Evolutionary conservation across 2,329 filamentous ascomycete species (phyloP).

Genomic region (Sphaceloma murrayae): DNA sequence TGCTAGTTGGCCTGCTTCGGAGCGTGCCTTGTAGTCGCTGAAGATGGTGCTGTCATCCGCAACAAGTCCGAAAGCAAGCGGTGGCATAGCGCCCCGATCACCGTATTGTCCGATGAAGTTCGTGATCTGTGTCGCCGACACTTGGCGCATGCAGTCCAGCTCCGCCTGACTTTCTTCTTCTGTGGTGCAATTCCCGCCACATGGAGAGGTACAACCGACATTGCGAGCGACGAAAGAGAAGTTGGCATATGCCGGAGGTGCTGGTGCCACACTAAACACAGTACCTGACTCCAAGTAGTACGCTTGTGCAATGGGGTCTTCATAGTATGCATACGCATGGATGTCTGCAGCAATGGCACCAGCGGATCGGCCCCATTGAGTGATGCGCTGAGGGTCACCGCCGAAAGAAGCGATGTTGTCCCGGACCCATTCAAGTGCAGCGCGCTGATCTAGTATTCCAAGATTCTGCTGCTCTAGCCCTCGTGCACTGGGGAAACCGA

Average conservation of each 20-base stretch:
- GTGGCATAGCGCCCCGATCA: slow-evolving; percentile 24
- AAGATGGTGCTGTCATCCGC: slow-evolving; percentile 24
- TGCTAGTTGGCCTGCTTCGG: slow-evolving; percentile 2
- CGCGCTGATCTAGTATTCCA: slow-evolving; percentile 46
- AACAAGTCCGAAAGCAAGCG: slow-evolving; percentile 18
- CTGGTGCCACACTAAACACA: slow-evolving; percentile 27
- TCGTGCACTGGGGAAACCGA: slow-evolving; percentile 34
- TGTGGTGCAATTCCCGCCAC: slow-evolving; percentile 4
- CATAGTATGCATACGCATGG: slow-evolving; percentile 19
- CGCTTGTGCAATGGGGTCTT: slow-evolving; percentile 29
- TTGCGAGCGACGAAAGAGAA: slow-evolving; percentile 32
- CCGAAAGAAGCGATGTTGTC: slow-evolving; percentile 40
- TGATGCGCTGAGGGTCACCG: slow-evolving; percentile 30
- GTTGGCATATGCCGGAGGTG: slow-evolving; percentile 26
- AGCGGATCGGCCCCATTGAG: slow-evolving; percentile 22
- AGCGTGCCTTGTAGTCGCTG: slow-evolving; percentile 29
- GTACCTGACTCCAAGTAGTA: slow-evolving; percentile 41
- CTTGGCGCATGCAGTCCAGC: slow-evolving; percentile 31
- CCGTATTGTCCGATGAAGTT: slow-evolving; percentile 28
- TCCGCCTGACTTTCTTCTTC: slow-evolving; percentile 22
- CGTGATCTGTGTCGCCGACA: slow-evolving; percentile 26
- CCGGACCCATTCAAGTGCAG: slow-evolving; percentile 44
- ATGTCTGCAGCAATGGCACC: slow-evolving; percentile 18
- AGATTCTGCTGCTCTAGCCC: slow-evolving; percentile 34
- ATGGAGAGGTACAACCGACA: slow-evolving; percentile 27